These are phyloP conservation scores for Penicillium corylophilum DNA, from an alignment of 2,329 filamentous ascomycete species.

Conservation along the genomic window DNA sequence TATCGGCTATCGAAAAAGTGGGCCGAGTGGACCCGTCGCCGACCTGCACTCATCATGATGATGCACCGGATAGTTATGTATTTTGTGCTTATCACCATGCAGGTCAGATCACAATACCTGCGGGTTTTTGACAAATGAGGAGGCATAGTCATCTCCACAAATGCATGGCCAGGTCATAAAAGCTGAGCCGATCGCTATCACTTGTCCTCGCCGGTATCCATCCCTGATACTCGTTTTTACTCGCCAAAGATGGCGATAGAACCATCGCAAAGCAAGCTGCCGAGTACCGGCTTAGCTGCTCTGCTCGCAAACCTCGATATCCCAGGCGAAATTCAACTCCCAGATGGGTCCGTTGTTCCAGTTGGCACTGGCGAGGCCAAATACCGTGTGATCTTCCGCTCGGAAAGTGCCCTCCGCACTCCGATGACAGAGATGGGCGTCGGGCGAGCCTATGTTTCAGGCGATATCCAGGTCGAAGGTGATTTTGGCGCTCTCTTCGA, in stretches of 20 bases:
- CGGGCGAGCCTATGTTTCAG: slow-evolving; percentile 6
- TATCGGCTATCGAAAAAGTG: background rate
- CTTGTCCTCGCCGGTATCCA: too few relatives aligned
- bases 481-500: slow-evolving; percentile 6
- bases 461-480: slow-evolving; percentile 10
- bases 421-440: slow-evolving; percentile 12
- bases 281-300: slow-evolving; percentile 5
- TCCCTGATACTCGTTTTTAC: too few relatives aligned
- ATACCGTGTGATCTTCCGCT: slow-evolving; percentile 8
- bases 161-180: background rate
- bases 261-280: background rate
- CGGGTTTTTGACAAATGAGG: background rate
- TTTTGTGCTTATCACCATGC: too few relatives aligned
- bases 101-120: too few relatives aligned
- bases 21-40: background rate
- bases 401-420: slow-evolving; percentile 3
- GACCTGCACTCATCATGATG: background rate
- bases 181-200: background rate
- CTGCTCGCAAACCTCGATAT: slow-evolving; percentile 5
- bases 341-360: background rate
- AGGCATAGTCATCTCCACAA: background rate
- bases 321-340: slow-evolving; percentile 7
- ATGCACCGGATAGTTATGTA: too few relatives aligned
- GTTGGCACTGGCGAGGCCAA: slow-evolving; percentile 2
- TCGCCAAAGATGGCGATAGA: too few relatives aligned